These are phyloP conservation scores for Tolypocladium endophyticum DNA, from an alignment of 2,329 filamentous ascomycete species.

Conservation along the genomic window DNA sequence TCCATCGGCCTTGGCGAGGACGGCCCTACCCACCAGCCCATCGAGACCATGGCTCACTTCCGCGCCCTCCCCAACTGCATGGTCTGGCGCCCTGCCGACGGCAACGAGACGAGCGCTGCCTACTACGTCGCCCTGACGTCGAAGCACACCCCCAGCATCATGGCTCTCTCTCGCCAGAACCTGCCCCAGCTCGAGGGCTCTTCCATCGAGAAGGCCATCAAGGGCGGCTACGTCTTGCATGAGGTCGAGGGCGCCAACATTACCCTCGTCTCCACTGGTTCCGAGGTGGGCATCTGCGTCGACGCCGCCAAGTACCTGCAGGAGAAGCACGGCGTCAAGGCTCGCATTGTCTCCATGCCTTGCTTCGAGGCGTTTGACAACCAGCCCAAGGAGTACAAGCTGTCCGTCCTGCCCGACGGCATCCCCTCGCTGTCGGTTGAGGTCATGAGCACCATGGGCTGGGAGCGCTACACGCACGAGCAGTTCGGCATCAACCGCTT, in stretches of 20 bases:
- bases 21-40: slow-evolving; percentile 96
- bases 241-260: slow-evolving; percentile 77
- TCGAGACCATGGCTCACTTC: slow-evolving; percentile 97
- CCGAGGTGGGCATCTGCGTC: slow-evolving; percentile 87
- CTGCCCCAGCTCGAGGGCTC: slow-evolving; percentile 95
- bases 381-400: slow-evolving; percentile 89
- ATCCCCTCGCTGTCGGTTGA: slow-evolving; percentile 90
- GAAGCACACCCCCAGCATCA: slow-evolving; percentile 81
- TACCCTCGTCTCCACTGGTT: slow-evolving; percentile 89
- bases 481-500: slow-evolving; percentile 99
- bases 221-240: slow-evolving; percentile 88
- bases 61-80: slow-evolving; percentile 97
- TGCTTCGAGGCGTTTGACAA: slow-evolving; percentile 96
- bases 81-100: slow-evolving; percentile 97
- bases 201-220: slow-evolving; percentile 76
- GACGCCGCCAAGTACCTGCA: slow-evolving; percentile 87
- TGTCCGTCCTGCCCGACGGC: slow-evolving; percentile 85
- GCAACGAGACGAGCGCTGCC: slow-evolving; percentile 94
- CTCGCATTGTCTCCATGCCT: slow-evolving; percentile 89
- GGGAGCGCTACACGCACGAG: slow-evolving; percentile 99
- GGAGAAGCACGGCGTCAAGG: slow-evolving; percentile 77
- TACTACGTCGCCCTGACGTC: slow-evolving; percentile 93
- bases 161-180: slow-evolving; percentile 95
- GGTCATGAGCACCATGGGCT: slow-evolving; percentile 94
- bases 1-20: slow-evolving; percentile 99